These are phyloP conservation scores for Botrytis porri DNA, from an alignment of 2,329 filamentous ascomycete genomes.

Conservation along the genomic window DNA sequence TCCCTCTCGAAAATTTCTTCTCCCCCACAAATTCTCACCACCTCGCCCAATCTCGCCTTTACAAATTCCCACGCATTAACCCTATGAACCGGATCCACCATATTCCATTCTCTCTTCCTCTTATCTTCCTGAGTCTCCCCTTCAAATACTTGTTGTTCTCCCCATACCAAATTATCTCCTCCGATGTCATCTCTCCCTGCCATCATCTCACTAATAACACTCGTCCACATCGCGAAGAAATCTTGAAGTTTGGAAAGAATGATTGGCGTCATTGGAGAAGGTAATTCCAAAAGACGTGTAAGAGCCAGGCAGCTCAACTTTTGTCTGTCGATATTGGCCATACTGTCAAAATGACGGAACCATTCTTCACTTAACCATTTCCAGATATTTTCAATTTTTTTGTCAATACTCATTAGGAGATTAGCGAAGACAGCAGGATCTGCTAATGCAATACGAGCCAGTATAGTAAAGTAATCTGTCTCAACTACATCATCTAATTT, in stretches of 20 bases:
- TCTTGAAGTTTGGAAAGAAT: slow-evolving; percentile 64
- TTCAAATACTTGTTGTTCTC: slow-evolving; percentile 44
- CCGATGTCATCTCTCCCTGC: slow-evolving; percentile 52
- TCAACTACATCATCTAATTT: slow-evolving; percentile 73
- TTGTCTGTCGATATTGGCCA: slow-evolving; percentile 61
- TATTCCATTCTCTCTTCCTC: slow-evolving; percentile 51
- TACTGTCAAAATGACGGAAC: slow-evolving; percentile 67
- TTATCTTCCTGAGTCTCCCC: slow-evolving; percentile 57
- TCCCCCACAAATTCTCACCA: slow-evolving; percentile 61
- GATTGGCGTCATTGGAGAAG: slow-evolving; percentile 50
- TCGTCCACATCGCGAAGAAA: slow-evolving; percentile 73
- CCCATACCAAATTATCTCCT: slow-evolving; percentile 52
- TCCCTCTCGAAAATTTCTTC: slow-evolving; percentile 63
- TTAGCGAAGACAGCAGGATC: slow-evolving; percentile 69
- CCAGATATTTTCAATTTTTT: slow-evolving; percentile 52
- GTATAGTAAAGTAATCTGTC: slow-evolving; percentile 79
- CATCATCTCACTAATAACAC: slow-evolving; percentile 62
- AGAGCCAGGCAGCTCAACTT: slow-evolving; percentile 73
- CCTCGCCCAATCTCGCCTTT: slow-evolving; percentile 55
- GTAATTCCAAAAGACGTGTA: slow-evolving; percentile 67
- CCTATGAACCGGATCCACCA: slow-evolving; percentile 64
- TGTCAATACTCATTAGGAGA: slow-evolving; percentile 45
- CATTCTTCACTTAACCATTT: slow-evolving; percentile 58
- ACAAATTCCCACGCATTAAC: slow-evolving; percentile 65
- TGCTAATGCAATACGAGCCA: slow-evolving; percentile 74